Base-by-base conservation (phyloP, 1,139 yeast species). In the Geotrichum citri-aurantii region DNA sequence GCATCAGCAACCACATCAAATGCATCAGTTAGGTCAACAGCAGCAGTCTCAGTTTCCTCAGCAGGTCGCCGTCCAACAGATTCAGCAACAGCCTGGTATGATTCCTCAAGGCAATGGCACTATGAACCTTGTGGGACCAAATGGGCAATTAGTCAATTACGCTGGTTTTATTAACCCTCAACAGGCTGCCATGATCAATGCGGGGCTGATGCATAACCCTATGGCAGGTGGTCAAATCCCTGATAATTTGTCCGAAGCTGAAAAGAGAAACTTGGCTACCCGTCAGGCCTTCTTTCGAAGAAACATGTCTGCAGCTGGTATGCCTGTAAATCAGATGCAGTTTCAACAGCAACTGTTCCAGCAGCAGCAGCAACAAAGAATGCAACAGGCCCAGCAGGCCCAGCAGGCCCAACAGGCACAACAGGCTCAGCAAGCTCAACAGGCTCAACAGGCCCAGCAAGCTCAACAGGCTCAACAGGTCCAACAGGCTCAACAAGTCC, bases 171-270 rank as follows among this genome's bases (percentile, higher is more conserved):
- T 53, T 50, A 52, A 48, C 27, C 57, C 57, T 10, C 59, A 57
- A 46, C 59, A 58, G 31, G 56, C 61, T 23, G 56, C 54, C 26
- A n/a, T 58, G 47, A 26, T 58, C 29, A 58, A 58, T 33, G 52
- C 56, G 17, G 52, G 58, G 6, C 24, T 52, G 17, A 37, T 58
- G 48, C 61, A 51, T 26, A 55, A 52, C 42, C 59, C 56, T 10
- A 37, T 56, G 51, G 50, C 55, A 17, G 56, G 57, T 33, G 63
- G 54, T 14, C 59, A 58, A 17, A 55, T 63, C 48, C 65, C 66
- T 14, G 69, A 65, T 11, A 62, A 62, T 52, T 61, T 68, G 66
- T 59, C 65, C 19, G 71, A 68, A 46, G 68, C 66, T 26, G 71
- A 69, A 51, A 67, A 67, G 57, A 64, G 71, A 26, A 65, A 64